Evolutionary conservation across 106 monocot genomes (phyloP).

Genomic region (Vanilla planifolia): DNA sequence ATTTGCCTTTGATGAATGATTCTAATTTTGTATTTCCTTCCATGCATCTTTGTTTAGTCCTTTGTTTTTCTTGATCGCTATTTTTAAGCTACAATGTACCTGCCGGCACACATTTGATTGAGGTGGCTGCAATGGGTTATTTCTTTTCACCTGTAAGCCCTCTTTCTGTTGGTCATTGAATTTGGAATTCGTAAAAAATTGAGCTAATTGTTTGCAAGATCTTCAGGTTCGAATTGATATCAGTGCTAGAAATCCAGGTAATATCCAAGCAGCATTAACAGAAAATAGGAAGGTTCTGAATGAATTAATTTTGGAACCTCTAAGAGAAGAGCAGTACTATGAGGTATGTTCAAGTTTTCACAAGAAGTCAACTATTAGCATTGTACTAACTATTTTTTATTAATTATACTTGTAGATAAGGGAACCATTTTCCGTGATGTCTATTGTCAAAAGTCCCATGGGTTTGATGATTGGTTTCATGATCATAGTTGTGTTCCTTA

Average conservation of each 20-base stretch:
- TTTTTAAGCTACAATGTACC: constrained; percentile 67
- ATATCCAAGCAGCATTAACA: constrained; percentile 90
- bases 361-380: background rate
- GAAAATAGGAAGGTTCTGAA: constrained; percentile 64
- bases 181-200: background rate
- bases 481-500: constrained; percentile 77
- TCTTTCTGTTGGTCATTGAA: constrained; percentile 6
- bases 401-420: constrained; percentile 55
- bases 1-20: no score
- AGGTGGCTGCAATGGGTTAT: constrained; percentile 82
- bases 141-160: constrained; percentile 84
- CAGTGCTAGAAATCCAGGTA: constrained; percentile 94
- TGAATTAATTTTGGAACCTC: constrained; percentile 85
- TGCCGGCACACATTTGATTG: constrained; percentile 98
- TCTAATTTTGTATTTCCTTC: no score
- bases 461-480: constrained; percentile 93
- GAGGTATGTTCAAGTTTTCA: constrained; percentile 36
- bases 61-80: constrained; percentile 33
- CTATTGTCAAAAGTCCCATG: constrained; percentile 94
- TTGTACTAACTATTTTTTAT: constrained; percentile 2
- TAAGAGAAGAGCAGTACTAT: constrained; percentile 92
- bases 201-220: constrained; percentile 6
- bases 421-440: constrained; percentile 88
- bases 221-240: constrained; percentile 91
- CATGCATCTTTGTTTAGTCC: background rate